Base-by-base conservation (phyloP, 257 asterid genomes). In the Anisodus tanguticus region DNA sequence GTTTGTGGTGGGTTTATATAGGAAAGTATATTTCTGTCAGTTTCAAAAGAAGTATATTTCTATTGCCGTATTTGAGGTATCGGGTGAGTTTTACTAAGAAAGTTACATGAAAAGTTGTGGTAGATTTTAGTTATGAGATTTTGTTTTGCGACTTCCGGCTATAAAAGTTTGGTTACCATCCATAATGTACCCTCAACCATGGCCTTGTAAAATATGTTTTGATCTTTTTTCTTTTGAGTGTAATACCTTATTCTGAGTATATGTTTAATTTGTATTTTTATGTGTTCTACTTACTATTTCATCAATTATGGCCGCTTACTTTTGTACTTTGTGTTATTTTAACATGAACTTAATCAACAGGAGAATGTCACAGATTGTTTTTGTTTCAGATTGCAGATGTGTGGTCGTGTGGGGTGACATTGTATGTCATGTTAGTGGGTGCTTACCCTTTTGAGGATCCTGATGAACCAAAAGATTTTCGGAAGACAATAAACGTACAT, bases 401-500 rank as follows among this genome's bases (percentile, higher is more conserved):
- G 12, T 95, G 98, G 98, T 95, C 98, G 1, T 95, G 97, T 85
- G 98, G 98, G 9, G 98, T 95, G 84, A 95, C 98, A 13, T 86
- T 95, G 54, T 95, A 92, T 77, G 98, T 95, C 82, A 95, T 95
- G 98, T 88, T 95, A 79, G 94, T 91, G 47, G 98, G 98, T 84
- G 88, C 95, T 8, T 95, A 95, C 86, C 98, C 98, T 13, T 95
- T 95, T 86, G 98, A 93, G 89, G 98, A 95, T 89, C 98, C 98
- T 26, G 90, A 89, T 58, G 95, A 93, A 82, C 98, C 98, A 66
- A 92, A 89, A 88, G 95, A 93, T 88, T 93, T 91, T 80, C 89
- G 96, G 82, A 92, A 88, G 90, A 93, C 98, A 9, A 95, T 95
- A 64, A 85, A 86, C 9, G 91, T 89, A 89, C 66, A 71, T 43